Evolutionary conservation across 2,329 filamentous ascomycete species (phyloP), one percentile per base, ranked within the genome.

Genomic region (Aspergillus brunneoviolaceus): DNA sequence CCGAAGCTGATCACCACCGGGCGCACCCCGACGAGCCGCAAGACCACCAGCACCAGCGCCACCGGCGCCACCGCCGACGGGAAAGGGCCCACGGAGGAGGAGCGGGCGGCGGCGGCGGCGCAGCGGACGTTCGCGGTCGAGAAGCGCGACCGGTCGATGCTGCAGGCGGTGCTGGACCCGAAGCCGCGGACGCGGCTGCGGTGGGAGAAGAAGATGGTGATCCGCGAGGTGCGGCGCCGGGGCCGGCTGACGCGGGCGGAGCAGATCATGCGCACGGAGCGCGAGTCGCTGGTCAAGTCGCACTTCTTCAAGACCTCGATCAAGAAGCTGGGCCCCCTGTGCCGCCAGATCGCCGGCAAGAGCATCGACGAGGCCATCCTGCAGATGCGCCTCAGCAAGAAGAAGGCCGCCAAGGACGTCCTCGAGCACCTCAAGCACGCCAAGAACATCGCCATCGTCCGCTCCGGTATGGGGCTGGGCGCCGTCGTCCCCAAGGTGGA

Each of bases 351-450:
- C 71, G 84, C 87, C 2, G 95, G 95, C 66, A 98, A 97, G 84
- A 88, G 89, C n/a, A 82, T 99, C 62, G 92, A 96, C 60, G 93
- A 99, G 39, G 95, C 95, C 14, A 91, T 98, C 66, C 79, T 90
- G 57, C 95, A 99, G 82, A 96, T 99, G 91, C 86, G 89, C 58
- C 98, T 94, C 80, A 94, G 89, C 76, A 91, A 92, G 82, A 99
- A 99, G 85, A 94, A 92, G 80, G 90, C 89, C 64, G 91, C 94
- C 6, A 82, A 85, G 66, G 92, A 96, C 70, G 86, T 98, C 29
- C 81, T 85, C 67, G 88, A 87, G 71, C 90, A 95, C 72, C 81
- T 99, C 19, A 86, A 95, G 72, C 84, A 90, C 69, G 93, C 94
- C 1, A 86, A 89, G 60, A 91, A 96, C 72, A 81, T 89, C 70